Evolutionary conservation across 768 basidiomycete genomes (phyloP).

Genomic region (Nevesoporus exiguus): DNA sequence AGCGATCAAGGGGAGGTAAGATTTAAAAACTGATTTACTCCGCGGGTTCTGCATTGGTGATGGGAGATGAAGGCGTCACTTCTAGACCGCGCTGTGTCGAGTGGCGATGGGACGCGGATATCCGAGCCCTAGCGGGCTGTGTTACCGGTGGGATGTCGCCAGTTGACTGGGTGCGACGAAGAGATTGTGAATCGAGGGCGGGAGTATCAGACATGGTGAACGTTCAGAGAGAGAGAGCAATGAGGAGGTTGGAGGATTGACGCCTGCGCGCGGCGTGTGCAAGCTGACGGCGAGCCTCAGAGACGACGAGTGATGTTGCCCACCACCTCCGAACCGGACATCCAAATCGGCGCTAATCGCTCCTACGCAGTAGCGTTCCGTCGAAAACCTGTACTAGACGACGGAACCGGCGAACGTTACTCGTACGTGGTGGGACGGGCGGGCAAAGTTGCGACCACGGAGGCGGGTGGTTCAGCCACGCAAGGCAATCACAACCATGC

Average conservation of each 20-base stretch:
- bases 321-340: constrained; percentile 14
- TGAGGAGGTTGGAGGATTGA: constrained; percentile 24
- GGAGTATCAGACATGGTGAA: constrained; percentile 28
- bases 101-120: constrained; percentile 29
- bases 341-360: constrained; percentile 20
- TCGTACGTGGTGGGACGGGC: background rate
- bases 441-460: constrained; percentile 13
- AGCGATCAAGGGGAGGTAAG: constrained; percentile 15
- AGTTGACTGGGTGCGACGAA: constrained; percentile 35
- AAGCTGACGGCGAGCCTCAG: constrained; percentile 10
- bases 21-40: constrained; percentile 17
- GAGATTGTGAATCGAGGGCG: constrained; percentile 30
- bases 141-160: constrained; percentile 29
- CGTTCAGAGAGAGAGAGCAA: constrained; percentile 15
- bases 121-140: constrained; percentile 26
- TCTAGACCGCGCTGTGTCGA: constrained; percentile 24
- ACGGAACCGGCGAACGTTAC: background rate
- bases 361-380: constrained; percentile 5
- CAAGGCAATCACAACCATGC: background rate
- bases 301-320: constrained; percentile 7
- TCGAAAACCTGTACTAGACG: constrained; percentile 1
- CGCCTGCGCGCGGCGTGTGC: constrained; percentile 32
- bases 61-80: constrained; percentile 17
- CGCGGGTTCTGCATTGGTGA: constrained; percentile 12
- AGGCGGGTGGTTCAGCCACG: constrained; percentile 4